Base-by-base conservation (phyloP, 2,329 filamentous ascomycete species). In the Aspergillus sp. region DNA sequence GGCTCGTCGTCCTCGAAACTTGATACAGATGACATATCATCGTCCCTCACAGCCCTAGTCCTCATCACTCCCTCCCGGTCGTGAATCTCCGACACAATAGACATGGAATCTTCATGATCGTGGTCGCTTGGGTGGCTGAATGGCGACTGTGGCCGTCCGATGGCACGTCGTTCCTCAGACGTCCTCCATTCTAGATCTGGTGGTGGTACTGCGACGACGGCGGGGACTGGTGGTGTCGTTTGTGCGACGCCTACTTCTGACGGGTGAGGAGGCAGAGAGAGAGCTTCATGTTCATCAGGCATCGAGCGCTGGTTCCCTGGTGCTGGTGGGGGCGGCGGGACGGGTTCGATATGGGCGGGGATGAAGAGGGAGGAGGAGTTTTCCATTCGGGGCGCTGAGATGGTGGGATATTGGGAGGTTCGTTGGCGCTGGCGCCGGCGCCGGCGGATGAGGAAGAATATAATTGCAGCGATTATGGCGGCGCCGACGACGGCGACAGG, bases 11-110 rank as follows among this genome's bases (percentile, higher is more conserved):
- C 70, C 46, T 61, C 59, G 48, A 73, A 64, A 2, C 69, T 71
- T 21, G 69, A 73, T 3, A 73, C 69, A 37, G 69, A 68, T 21
- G 71, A 73, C 35, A 70, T 47, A 51, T 71, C 68, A 63, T 72
- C 69, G 39, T 66, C 60, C 14, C 65, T 64, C 4, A 57, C 60
- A 9, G 53, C 55, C 43, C 65, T 56, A 2, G 35, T 39, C 19
- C 21, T 17, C 31, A 46, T 39, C 51, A 55, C 35, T 33, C 24
- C 46, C 7, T 55, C 45, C 12, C 49, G 49, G 3, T 54, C 61
- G 27, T 58, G 64, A 9, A 63, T 45, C 15, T 57, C 61, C 11
- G 70, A 73, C 21, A 73, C 55, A 14, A 64, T 59, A 9, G 71
- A 73, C 21, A 69, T 56, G 14, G 55, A 60, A 35, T 45, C 56